Percentiles rank a stretch among this genome's conserved stretches.
phyloP scores from a whole-genome alignment of 2,329 filamentous ascomycete genomes.

The Sporothrix brunneoviolacea region DNA sequence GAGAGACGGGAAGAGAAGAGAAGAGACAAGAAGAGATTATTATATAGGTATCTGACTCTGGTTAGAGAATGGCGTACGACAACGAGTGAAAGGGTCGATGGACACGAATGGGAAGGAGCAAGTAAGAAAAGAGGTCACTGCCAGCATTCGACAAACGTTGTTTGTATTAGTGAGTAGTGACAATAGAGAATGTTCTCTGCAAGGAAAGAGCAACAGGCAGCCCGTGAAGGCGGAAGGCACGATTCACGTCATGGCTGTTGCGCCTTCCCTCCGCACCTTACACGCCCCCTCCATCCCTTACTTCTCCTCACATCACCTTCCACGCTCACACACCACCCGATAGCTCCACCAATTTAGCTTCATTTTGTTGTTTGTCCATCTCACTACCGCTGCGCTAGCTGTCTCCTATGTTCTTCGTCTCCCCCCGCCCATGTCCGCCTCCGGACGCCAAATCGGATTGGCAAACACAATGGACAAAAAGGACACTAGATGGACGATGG shows the following conservation, averaged over 20 bases:
- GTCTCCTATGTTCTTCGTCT: no score
- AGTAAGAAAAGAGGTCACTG: no score
- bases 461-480: background rate
- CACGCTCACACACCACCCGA: background rate
- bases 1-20: background rate
- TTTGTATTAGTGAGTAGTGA: no score
- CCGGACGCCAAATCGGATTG: background rate
- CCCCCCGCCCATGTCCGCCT: no score
- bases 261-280: background rate
- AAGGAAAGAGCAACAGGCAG: background rate
- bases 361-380: no score
- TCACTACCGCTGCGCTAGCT: no score
- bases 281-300: background rate
- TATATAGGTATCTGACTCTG: no score
- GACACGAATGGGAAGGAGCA: no score
- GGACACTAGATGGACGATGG: background rate
- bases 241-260: slow-evolving; percentile 3
- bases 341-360: no score
- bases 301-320: background rate
- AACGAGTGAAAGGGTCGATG: background rate
- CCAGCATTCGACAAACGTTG: no score
- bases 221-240: slow-evolving; percentile 1
- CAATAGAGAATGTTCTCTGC: no score
- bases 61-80: no score
- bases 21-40: background rate